Conservation (phyloP, 148 eudicot species). For the Arbutus unedo region DNA sequence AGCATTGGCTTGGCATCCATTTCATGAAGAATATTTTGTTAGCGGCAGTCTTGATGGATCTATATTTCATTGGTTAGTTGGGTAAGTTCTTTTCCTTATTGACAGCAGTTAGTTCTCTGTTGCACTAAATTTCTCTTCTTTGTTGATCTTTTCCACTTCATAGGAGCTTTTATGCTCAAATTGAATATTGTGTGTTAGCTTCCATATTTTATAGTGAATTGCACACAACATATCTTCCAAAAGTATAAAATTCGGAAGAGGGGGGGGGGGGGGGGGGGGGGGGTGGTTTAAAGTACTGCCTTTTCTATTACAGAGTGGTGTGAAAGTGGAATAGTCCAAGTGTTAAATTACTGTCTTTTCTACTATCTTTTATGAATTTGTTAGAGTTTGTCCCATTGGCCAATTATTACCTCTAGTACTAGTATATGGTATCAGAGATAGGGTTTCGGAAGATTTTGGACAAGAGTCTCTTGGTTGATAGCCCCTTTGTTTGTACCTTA, state of each 20-base stretch:
- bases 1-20: constrained; percentile 99
- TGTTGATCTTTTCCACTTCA: not conserved
- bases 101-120: constrained; percentile 1
- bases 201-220: not conserved
- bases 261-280: too few species aligned
- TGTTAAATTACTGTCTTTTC: not conserved
- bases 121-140: not conserved
- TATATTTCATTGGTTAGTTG: constrained; percentile 95
- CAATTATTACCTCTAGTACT: too few species aligned
- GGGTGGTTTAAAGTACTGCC: not conserved
- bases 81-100: constrained; percentile 50
- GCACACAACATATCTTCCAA: not conserved
- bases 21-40: constrained; percentile 97
- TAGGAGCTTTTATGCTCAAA: not conserved
- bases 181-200: not conserved
- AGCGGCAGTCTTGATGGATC: constrained; percentile 99
- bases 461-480: too few species aligned
- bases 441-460: too few species aligned
- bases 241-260: not conserved
- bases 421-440: too few species aligned
- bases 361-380: not conserved
- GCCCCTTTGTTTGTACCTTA: too few species aligned
- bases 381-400: too few species aligned
- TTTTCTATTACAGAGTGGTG: not conserved
- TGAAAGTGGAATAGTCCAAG: not conserved